Evolutionary conservation across 2,329 filamentous ascomycete species (phyloP).

Genomic region (Ophiostoma himal-ulmi): DNA sequence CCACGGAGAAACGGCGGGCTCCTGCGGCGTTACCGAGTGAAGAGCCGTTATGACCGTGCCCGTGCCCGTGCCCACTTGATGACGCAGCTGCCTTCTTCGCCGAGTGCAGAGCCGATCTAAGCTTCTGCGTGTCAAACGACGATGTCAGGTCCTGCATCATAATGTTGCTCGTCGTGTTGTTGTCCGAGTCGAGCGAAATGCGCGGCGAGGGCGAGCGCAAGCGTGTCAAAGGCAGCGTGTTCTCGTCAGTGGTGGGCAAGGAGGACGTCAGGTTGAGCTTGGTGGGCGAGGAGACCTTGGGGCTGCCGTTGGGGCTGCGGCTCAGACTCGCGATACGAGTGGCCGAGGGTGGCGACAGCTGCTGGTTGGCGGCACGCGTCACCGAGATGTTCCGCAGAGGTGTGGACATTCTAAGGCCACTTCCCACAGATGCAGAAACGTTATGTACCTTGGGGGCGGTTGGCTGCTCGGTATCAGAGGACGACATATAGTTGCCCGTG

Average conservation of each 20-base stretch:
- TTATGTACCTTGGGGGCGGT: neutral
- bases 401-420: constrained; percentile 28
- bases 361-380: constrained; percentile 44
- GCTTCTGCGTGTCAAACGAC: constrained; percentile 48
- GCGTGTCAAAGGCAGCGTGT: constrained; percentile 39
- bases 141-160: constrained; percentile 31
- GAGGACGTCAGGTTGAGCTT: neutral
- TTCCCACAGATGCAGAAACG: neutral
- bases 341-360: constrained; percentile 41
- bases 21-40: constrained; percentile 10
- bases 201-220: constrained; percentile 21
- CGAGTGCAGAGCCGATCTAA: constrained; percentile 50
- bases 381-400: constrained; percentile 49
- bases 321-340: constrained; percentile 28
- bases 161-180: neutral
- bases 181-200: constrained; percentile 21
- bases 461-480: constrained; percentile 45
- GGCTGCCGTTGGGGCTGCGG: constrained; percentile 27
- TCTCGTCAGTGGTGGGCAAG: constrained; percentile 42
- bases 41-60: neutral
- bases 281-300: constrained; percentile 27
- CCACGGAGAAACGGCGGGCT: constrained; percentile 20
- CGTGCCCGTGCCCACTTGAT: constrained; percentile 27
- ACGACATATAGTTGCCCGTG: constrained; percentile 40
- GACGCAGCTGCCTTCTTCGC: constrained; percentile 41